Evolutionary conservation across 2,329 filamentous ascomycete species (phyloP).

Genomic region (Monilinia vaccinii-corymbosi): DNA sequence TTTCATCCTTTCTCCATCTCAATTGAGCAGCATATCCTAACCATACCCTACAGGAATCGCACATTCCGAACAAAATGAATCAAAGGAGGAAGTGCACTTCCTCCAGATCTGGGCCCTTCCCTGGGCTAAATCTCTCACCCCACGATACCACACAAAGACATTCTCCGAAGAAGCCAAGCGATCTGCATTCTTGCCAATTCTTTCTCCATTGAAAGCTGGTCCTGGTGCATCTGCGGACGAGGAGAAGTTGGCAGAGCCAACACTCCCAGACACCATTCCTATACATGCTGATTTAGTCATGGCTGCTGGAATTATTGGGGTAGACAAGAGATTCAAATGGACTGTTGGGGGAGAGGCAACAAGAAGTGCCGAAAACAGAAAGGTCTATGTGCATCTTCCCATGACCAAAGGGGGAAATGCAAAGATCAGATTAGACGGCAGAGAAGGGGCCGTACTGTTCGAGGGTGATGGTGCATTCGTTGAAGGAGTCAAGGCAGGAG

Average conservation of each 20-base stretch:
- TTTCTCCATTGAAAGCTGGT: slow-evolving; percentile 65
- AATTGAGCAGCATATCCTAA: slow-evolving; percentile 13
- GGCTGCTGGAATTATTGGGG: slow-evolving; percentile 65
- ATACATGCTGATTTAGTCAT: slow-evolving; percentile 80
- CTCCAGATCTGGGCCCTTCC: slow-evolving; percentile 84
- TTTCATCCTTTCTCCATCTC: slow-evolving; percentile 8
- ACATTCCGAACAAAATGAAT: slow-evolving; percentile 77
- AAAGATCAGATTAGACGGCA: slow-evolving; percentile 58
- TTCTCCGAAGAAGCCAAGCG: slow-evolving; percentile 67
- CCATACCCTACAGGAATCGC: slow-evolving; percentile 45
- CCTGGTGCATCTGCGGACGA: slow-evolving; percentile 49
- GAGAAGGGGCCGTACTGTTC: slow-evolving; percentile 55
- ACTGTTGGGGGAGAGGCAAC: slow-evolving; percentile 51
- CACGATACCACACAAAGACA: slow-evolving; percentile 65
- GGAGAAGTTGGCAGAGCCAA: slow-evolving; percentile 55
- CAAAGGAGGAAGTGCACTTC: slow-evolving; percentile 65
- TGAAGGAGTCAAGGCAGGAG: slow-evolving; percentile 52
- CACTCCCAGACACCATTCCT: slow-evolving; percentile 60
- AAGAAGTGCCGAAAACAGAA: slow-evolving; percentile 47
- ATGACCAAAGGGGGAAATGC: slow-evolving; percentile 70
- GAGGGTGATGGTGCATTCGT: slow-evolving; percentile 82
- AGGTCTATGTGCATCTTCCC: slow-evolving; percentile 72
- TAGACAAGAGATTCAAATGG: slow-evolving; percentile 60
- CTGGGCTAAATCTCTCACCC: slow-evolving; percentile 62
- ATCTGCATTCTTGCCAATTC: slow-evolving; percentile 61